Evolutionary conservation across 805 yeast genomes (phyloP).

Genomic region (Jamesozyma rosinii): DNA sequence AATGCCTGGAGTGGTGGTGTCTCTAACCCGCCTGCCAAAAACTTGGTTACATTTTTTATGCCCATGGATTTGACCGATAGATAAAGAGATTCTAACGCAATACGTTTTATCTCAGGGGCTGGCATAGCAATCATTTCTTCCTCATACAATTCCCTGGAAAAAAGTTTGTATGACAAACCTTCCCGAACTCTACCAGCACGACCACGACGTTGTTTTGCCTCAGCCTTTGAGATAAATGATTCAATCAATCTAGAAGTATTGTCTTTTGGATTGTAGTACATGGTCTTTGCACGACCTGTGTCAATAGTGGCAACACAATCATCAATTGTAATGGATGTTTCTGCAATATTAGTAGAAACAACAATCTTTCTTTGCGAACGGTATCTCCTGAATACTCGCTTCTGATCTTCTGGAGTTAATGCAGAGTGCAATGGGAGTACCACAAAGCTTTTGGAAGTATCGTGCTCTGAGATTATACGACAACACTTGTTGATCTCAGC

Average conservation of each 20-base stretch:
- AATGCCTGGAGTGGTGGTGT: slow-evolving; percentile 49
- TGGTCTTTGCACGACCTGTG: slow-evolving; percentile 73
- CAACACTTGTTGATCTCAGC: slow-evolving; percentile 68
- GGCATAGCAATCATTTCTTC: slow-evolving; percentile 60
- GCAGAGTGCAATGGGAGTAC: slow-evolving; percentile 83
- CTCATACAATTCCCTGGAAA: slow-evolving; percentile 51
- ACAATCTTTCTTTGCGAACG: slow-evolving; percentile 66
- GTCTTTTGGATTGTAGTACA: slow-evolving; percentile 56
- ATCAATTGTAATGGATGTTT: slow-evolving; percentile 91
- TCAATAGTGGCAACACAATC: slow-evolving; percentile 91
- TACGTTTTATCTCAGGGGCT: slow-evolving; percentile 79
- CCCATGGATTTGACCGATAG: slow-evolving; percentile 86
- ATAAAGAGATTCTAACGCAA: slow-evolving; percentile 74
- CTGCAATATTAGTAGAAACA: slow-evolving; percentile 90
- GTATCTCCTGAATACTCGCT: slow-evolving; percentile 55
- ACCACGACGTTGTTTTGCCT: slow-evolving; percentile 84
- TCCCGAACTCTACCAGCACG: slow-evolving; percentile 92
- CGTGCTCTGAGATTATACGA: slow-evolving; percentile 15
- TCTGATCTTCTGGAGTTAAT: slow-evolving; percentile 71
- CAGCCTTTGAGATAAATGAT: slow-evolving; percentile 83
- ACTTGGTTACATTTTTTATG: slow-evolving; percentile 55
- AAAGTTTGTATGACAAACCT: slow-evolving; percentile 77
- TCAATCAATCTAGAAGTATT: slow-evolving; percentile 69
- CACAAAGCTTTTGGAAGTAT: slow-evolving; percentile 26
- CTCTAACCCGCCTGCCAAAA: slow-evolving; percentile 69